Evolutionary conservation across 2,329 filamentous ascomycete genomes (phyloP).

Genomic region (Aspergillus sp.): DNA sequence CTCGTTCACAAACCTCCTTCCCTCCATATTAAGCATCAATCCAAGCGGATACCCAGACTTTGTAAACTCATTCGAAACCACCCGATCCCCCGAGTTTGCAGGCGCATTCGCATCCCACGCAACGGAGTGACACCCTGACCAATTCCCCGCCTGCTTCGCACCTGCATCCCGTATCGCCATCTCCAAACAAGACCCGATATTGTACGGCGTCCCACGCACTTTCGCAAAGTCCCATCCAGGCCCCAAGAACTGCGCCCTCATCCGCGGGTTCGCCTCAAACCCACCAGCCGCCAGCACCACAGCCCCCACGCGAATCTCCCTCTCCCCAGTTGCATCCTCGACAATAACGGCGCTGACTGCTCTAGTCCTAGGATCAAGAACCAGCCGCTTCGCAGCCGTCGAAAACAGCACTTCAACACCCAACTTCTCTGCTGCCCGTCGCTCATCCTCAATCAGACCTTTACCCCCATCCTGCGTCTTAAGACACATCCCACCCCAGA

Average conservation of each 20-base stretch:
- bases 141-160: constrained; percentile 58
- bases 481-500: constrained; percentile 66
- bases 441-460: constrained; percentile 55
- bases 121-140: constrained; percentile 64
- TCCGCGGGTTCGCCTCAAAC: constrained; percentile 61
- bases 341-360: constrained; percentile 24
- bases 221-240: constrained; percentile 63
- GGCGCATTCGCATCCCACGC: constrained; percentile 66
- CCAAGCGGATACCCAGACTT: constrained; percentile 69
- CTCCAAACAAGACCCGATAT: constrained; percentile 59
- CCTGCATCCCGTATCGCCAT: constrained; percentile 53
- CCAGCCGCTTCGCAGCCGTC: constrained; percentile 40
- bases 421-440: constrained; percentile 42
- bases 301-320: constrained; percentile 20
- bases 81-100: constrained; percentile 54
- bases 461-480: constrained; percentile 62
- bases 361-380: constrained; percentile 19
- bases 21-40: constrained; percentile 61
- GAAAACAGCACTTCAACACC: constrained; percentile 50
- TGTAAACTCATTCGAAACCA: constrained; percentile 64
- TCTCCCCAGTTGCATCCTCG: constrained; percentile 10
- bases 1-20: constrained; percentile 65
- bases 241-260: constrained; percentile 57
- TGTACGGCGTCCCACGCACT: constrained; percentile 65
- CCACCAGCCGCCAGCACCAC: constrained; percentile 54